Evolutionary conservation across 176 grass and related monocot species (phyloP).

Genomic region (Lolium perenne): DNA sequence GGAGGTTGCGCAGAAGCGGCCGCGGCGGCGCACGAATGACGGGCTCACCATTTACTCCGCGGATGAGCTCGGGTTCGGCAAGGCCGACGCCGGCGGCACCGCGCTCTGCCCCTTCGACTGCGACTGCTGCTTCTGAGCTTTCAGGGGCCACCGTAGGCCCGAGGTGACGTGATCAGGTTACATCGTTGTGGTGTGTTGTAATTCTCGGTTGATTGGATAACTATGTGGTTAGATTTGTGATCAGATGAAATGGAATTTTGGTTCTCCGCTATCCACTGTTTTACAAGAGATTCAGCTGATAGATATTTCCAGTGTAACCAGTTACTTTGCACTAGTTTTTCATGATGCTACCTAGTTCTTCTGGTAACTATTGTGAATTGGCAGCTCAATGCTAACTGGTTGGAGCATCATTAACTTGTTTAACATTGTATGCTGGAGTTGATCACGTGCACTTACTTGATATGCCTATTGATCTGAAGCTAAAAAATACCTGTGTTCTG

Average conservation of each 20-base stretch:
- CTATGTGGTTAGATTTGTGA: slow-evolving; percentile 1
- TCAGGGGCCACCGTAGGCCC: background rate
- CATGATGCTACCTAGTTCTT: background rate
- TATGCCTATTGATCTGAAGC: background rate
- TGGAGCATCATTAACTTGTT: background rate
- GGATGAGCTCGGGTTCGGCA: slow-evolving; percentile 74
- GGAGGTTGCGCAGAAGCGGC: slow-evolving; percentile 51
- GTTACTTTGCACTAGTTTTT: background rate
- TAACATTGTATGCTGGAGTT: background rate
- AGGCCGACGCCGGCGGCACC: slow-evolving; percentile 58
- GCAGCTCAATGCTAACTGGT: background rate
- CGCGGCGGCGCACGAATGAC: slow-evolving; percentile 59
- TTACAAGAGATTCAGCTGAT: background rate
- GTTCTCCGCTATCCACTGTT: slow-evolving; percentile 1
- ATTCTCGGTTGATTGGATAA: background rate
- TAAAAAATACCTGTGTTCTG: background rate
- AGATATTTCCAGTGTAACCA: background rate
- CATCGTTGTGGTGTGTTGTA: background rate
- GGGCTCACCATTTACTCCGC: slow-evolving; percentile 78
- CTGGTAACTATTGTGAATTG: background rate
- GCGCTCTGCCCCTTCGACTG: slow-evolving; percentile 81
- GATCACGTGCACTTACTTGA: background rate
- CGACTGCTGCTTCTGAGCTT: slow-evolving; percentile 75
- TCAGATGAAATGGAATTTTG: slow-evolving; percentile 49
- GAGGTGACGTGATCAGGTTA: slow-evolving; percentile 35